A percentile compares a stretch with the other conserved stretches of the same genome.
phyloP scores from a whole-genome alignment of 306 rosid genomes.

The Medicago lupulina region DNA sequence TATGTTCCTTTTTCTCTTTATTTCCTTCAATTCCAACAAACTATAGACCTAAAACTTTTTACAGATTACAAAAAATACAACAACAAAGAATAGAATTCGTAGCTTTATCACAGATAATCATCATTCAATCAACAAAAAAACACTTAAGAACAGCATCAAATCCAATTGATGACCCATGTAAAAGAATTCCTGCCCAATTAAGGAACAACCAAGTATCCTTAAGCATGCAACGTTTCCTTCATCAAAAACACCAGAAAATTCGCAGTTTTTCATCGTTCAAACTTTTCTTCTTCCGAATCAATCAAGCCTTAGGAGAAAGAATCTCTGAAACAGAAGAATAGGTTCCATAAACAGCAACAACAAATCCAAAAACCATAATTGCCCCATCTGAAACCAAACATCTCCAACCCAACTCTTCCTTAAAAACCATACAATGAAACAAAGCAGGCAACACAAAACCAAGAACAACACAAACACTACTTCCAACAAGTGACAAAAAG shows the following conservation, averaged over 20 bases:
- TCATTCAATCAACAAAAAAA: neutral
- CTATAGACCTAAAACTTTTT: slow-evolving; percentile 19
- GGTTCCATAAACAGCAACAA: slow-evolving; percentile 64
- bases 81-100: slow-evolving; percentile 9
- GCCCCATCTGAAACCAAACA: slow-evolving; percentile 54
- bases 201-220: slow-evolving; percentile 43
- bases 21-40: slow-evolving; percentile 9
- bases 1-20: neutral
- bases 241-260: slow-evolving; percentile 30
- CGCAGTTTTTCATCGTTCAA: neutral
- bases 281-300: neutral
- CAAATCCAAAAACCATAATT: slow-evolving; percentile 54
- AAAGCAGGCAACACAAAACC: slow-evolving; percentile 75
- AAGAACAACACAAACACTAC: slow-evolving; percentile 68
- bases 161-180: slow-evolving; percentile 10
- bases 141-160: slow-evolving; percentile 10
- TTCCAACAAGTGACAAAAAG: slow-evolving; percentile 74
- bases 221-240: slow-evolving; percentile 37
- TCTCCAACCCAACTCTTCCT: slow-evolving; percentile 67
- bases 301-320: slow-evolving; percentile 58
- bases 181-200: slow-evolving; percentile 19
- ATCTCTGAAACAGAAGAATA: slow-evolving; percentile 57
- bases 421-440: slow-evolving; percentile 69
- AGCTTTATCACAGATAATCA: neutral
- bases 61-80: neutral